phyloP scores from a whole-genome alignment of 352 stramenopile genomes.

The Hyaloperonospora arabidopsidis region DNA sequence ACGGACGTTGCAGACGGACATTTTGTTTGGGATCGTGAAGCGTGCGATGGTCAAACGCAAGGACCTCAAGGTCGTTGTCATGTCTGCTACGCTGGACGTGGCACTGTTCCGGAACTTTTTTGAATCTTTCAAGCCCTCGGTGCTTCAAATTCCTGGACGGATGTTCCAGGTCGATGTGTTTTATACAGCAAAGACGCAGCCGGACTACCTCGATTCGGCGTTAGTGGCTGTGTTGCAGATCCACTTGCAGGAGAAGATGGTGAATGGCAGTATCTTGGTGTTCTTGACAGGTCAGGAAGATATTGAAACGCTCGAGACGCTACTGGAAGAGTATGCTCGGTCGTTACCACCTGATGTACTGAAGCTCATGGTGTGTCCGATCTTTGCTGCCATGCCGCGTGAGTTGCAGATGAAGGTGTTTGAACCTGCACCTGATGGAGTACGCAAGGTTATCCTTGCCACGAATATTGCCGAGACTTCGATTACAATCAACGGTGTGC shows the following conservation, averaged over 20 bases:
- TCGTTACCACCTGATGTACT: slow-evolving; percentile 55
- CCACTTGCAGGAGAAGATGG: slow-evolving; percentile 67
- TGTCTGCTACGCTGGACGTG: slow-evolving; percentile 97
- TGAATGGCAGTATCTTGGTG: slow-evolving; percentile 87
- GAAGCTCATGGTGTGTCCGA: slow-evolving; percentile 88
- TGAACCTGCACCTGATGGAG: slow-evolving; percentile 56
- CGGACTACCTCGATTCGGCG: slow-evolving; percentile 86
- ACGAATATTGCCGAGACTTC: slow-evolving; percentile 97
- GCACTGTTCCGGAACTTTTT: slow-evolving; percentile 92
- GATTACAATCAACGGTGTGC: slow-evolving; percentile 98
- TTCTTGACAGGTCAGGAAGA: slow-evolving; percentile 95
- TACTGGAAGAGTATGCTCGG: slow-evolving; percentile 79
- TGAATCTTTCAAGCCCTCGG: slow-evolving; percentile 59
- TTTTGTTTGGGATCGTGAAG: slow-evolving; percentile 86
- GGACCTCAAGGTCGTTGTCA: slow-evolving; percentile 93
- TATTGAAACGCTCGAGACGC: slow-evolving; percentile 88
- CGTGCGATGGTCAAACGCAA: slow-evolving; percentile 68
- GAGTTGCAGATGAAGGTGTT: slow-evolving; percentile 94
- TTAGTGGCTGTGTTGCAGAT: slow-evolving; percentile 87
- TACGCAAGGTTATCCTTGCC: slow-evolving; percentile 90
- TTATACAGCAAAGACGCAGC: slow-evolving; percentile 81
- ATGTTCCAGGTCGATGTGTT: slow-evolving; percentile 88
- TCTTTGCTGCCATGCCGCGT: slow-evolving; percentile 93
- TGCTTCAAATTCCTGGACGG: slow-evolving; percentile 84
- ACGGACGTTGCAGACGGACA: slow-evolving; percentile 85